A percentile compares a stretch with the other conserved stretches of the same genome.
Evolutionary conservation across 1,284 basidiomycete species (phyloP).

Genomic region (Cryptococcus sp.): DNA sequence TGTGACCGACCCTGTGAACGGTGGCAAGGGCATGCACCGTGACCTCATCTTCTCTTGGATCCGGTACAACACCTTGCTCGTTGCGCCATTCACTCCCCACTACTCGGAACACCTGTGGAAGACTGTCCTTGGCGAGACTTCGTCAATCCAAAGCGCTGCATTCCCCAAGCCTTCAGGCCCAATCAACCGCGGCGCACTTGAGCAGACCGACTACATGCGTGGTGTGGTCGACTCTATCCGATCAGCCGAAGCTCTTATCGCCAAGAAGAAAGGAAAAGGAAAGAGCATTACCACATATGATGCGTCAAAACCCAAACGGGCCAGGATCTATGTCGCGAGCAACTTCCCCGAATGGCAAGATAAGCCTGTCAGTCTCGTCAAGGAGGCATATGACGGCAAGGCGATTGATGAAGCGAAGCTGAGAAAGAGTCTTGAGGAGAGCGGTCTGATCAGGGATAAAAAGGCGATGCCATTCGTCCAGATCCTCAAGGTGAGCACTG

Average conservation of each 20-base stretch:
- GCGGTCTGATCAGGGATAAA: constrained; percentile 94
- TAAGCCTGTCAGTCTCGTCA: constrained; percentile 72
- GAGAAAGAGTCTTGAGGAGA: constrained; percentile 66
- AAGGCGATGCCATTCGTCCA: constrained; percentile 94
- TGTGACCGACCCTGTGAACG: constrained; percentile 72
- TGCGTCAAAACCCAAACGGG: constrained; percentile 78
- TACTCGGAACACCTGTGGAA: constrained; percentile 91
- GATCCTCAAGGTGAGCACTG: constrained; percentile 72
- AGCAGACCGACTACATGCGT: constrained; percentile 68
- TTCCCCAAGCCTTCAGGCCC: constrained; percentile 57
- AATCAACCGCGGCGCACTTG: constrained; percentile 60
- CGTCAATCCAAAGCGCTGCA: constrained; percentile 76
- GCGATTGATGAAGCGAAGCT: constrained; percentile 82
- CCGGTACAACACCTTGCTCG: constrained; percentile 72
- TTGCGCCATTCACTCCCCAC: constrained; percentile 90
- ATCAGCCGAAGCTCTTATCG: constrained; percentile 75
- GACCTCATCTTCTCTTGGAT: constrained; percentile 78
- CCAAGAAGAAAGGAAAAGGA: constrained; percentile 63
- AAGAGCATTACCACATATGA: constrained; percentile 61
- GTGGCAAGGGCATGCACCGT: constrained; percentile 76
- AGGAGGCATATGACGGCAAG: constrained; percentile 65
- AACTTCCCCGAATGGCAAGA: constrained; percentile 95
- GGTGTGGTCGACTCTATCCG: constrained; percentile 65
- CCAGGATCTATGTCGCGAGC: constrained; percentile 86
- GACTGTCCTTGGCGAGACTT: constrained; percentile 68